phyloP scores from a whole-genome alignment of 768 basidiomycete genomes.

The Sarcodon sp. region DNA sequence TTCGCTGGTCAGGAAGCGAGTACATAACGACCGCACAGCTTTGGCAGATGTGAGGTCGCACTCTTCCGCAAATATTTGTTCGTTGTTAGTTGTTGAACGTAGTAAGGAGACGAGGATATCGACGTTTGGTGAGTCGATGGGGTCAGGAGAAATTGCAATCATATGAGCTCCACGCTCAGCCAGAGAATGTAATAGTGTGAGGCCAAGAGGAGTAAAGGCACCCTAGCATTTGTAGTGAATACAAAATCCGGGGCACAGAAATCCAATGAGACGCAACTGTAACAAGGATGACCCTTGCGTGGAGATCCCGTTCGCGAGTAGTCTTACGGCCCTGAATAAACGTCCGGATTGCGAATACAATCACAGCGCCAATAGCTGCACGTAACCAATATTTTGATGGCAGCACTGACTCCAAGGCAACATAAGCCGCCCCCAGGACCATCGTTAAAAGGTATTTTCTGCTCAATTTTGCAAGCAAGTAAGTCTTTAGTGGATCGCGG shows the following conservation, averaged over 20 bases:
- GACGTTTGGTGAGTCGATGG: conserved; percentile 38
- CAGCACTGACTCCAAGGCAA: conserved; percentile 27
- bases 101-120: conserved; percentile 54
- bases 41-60: conserved; percentile 58
- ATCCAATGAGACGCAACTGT: conserved; percentile 34
- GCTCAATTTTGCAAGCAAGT: too few relatives aligned
- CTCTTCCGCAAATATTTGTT: conserved; percentile 68
- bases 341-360: conserved; percentile 35
- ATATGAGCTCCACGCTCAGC: conserved; percentile 70
- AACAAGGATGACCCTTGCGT: conserved; percentile 55
- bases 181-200: conserved; percentile 51
- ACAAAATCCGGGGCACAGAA: neutral
- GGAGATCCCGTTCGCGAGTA: conserved; percentile 60
- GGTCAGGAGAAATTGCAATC: conserved; percentile 56
- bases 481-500: too few relatives aligned
- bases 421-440: conserved; percentile 39
- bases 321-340: conserved; percentile 64
- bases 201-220: conserved; percentile 59
- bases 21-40: conserved; percentile 59
- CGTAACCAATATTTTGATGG: conserved; percentile 49
- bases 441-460: conserved; percentile 16
- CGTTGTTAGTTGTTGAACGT: conserved; percentile 57
- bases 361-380: conserved; percentile 27
- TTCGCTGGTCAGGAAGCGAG: conserved; percentile 47
- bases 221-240: conserved; percentile 30